Conservation (phyloP, 768 basidiomycete genomes). For the Gloeostereum incarnatum region DNA sequence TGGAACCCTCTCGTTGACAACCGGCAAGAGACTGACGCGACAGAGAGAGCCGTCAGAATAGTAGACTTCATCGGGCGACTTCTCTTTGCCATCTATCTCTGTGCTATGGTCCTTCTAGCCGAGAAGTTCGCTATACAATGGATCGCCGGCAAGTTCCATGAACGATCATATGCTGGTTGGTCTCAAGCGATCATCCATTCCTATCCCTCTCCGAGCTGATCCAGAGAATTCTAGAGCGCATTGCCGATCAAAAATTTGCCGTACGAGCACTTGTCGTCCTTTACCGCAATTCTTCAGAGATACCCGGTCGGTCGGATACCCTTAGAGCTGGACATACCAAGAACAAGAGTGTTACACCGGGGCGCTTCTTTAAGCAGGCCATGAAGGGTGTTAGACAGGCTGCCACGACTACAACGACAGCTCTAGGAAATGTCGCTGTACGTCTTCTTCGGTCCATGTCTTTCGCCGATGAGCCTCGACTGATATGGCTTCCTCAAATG, state of each 20-base stretch:
- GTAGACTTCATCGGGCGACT: slow-evolving; percentile 53
- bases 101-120: slow-evolving; percentile 57
- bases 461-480: not conserved
- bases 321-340: slow-evolving; percentile 29
- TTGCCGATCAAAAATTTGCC: slow-evolving; percentile 75
- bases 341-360: slow-evolving; percentile 39
- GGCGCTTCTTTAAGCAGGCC: slow-evolving; percentile 57
- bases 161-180: slow-evolving; percentile 58
- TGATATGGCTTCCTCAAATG: not conserved
- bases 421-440: slow-evolving; percentile 47
- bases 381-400: slow-evolving; percentile 61
- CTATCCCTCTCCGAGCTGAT: slow-evolving; percentile 3
- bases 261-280: slow-evolving; percentile 61
- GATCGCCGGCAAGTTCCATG: slow-evolving; percentile 79
- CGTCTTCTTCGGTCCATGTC: slow-evolving; percentile 7
- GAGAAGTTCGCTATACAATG: slow-evolving; percentile 86
- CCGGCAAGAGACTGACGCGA: slow-evolving; percentile 21
- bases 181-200: slow-evolving; percentile 3
- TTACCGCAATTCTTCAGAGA: slow-evolving; percentile 72
- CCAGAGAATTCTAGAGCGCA: slow-evolving; percentile 76
- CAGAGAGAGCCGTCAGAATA: slow-evolving; percentile 23
- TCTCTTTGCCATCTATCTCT: slow-evolving; percentile 66
- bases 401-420: slow-evolving; percentile 78
- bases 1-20: slow-evolving; percentile 60
- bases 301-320: slow-evolving; percentile 59